Conservation (phyloP, 2,329 filamentous ascomycete species). For the Colletotrichum coccodes region DNA sequence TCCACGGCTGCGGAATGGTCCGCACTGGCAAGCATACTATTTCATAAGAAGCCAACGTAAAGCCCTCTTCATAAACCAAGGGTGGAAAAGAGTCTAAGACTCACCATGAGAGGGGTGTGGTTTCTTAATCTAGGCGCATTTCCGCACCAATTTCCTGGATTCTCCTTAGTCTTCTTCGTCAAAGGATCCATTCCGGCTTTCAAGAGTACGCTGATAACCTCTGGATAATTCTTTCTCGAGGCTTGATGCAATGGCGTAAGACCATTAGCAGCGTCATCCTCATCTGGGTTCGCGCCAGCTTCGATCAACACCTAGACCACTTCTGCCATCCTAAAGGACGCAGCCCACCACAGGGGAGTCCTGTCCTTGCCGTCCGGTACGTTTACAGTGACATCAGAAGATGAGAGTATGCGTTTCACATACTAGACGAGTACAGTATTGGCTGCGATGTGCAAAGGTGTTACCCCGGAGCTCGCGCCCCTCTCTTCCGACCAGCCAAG, state of each 20-base stretch:
- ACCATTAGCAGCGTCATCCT: slow-evolving; percentile 35
- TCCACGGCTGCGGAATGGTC: slow-evolving; percentile 40
- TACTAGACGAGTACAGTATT: slow-evolving; percentile 17
- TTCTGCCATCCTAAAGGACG: slow-evolving; percentile 34
- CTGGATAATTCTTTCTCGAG: slow-evolving; percentile 41
- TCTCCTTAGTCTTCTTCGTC: slow-evolving; percentile 38
- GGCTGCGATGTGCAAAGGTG: slow-evolving; percentile 20
- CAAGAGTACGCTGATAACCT: slow-evolving; percentile 42
- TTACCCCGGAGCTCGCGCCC: not conserved
- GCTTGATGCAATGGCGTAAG: slow-evolving; percentile 48
- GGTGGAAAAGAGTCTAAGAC: no score
- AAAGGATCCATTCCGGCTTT: slow-evolving; percentile 47
- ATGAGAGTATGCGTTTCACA: slow-evolving; percentile 33
- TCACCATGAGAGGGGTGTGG: slow-evolving; percentile 40
- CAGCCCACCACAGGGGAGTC: slow-evolving; percentile 42
- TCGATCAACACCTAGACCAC: slow-evolving; percentile 35
- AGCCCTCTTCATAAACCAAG: no score
- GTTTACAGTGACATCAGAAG: slow-evolving; percentile 24
- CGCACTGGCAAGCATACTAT: slow-evolving; percentile 39
- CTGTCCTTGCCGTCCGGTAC: slow-evolving; percentile 18
- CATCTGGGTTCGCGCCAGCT: slow-evolving; percentile 39
- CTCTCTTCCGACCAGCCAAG: not conserved
- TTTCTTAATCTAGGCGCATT: slow-evolving; percentile 31
- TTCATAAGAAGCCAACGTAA: not conserved
- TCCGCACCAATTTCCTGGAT: slow-evolving; percentile 1